Evolutionary conservation across 2,329 filamentous ascomycete genomes (phyloP), one percentile per base, ranked within the genome.

Genomic region (Calycina marina): DNA sequence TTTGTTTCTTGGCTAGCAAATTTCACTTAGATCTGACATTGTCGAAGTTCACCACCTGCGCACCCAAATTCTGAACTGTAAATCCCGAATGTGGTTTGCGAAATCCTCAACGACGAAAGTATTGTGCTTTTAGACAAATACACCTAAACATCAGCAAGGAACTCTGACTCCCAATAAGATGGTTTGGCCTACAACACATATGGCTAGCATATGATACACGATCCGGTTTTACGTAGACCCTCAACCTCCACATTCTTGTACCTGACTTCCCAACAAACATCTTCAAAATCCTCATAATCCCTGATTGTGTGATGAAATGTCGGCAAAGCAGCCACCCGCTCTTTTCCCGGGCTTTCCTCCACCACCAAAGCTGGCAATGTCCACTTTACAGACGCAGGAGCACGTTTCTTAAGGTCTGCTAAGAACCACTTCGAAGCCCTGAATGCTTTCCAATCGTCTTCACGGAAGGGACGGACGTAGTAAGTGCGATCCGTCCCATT

Each of bases 281-380:
- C n/a, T n/a, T n/a, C n/a, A 11, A 32, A 4, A 5, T 20, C 13
- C 10, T 35, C 24, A 2, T 25, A 16, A 5, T 34, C 30, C 10
- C 20, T 14, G 14, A 39, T 24, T 12, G 16, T 5, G 4, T 48
- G 24, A n/a, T 36, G 38, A 9, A 53, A 22, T 10, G 48, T 44
- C 3, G 51, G 51, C 13, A 54, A 28, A 8, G 36, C 45, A 5
- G 52, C 17, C 0, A 50, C 25, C 5, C 24, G 33, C 13, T 48
- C 45, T 6, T 29, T 25, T 2, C 25, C 36, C 25, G 37, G 28
- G 12, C 28, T 25, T 5, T 29, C 14, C 20, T 26, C 28, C 2
- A 22, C 8, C 4, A 41, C 37, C 12, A 55, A 30, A 4, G 37
- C 42, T 3, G 51, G 52, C n/a, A 55, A 25, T 2, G 48, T 49